Percentiles rank a stretch among this genome's conserved stretches.
These are phyloP conservation scores for Cymbopogon flexuosus DNA, from an alignment of 202 grass and related monocot genomes.

Conservation along the genomic window DNA sequence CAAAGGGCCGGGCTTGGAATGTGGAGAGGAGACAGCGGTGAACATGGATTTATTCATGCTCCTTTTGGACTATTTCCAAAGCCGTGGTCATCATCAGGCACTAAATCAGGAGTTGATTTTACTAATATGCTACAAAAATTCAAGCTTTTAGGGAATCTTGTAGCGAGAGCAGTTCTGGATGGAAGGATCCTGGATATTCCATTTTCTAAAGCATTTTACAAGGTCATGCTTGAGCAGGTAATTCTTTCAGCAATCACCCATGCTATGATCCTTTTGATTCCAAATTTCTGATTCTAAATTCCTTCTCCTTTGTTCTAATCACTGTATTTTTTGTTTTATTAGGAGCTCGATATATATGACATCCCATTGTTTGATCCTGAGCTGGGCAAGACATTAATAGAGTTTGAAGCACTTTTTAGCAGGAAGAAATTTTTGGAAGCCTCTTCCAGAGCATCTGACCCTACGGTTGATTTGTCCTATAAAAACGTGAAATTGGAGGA, in stretches of 20 bases:
- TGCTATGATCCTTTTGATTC: constrained; percentile 9
- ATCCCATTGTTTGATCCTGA: constrained; percentile 65
- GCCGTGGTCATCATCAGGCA: constrained; percentile 38
- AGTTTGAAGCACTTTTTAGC: constrained; percentile 71
- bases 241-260: background rate
- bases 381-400: constrained; percentile 57
- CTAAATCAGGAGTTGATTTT: constrained; percentile 28
- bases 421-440: constrained; percentile 58
- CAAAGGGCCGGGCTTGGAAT: constrained; percentile 53
- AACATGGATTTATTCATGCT: constrained; percentile 40
- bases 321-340: constrained; percentile 36
- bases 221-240: constrained; percentile 57
- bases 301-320: constrained; percentile 29
- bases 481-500: constrained; percentile 54
- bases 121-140: constrained; percentile 42
- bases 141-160: constrained; percentile 55
- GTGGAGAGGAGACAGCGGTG: constrained; percentile 54
- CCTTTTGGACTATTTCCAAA: constrained; percentile 57
- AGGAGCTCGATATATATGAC: constrained; percentile 81
- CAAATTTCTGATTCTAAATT: constrained; percentile 3
- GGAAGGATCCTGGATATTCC: constrained; percentile 58
- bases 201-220: constrained; percentile 66
- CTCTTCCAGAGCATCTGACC: constrained; percentile 21
- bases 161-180: constrained; percentile 55
- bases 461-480: constrained; percentile 46